These are phyloP conservation scores for Citrus sinensis DNA, from an alignment of 345 rosid genomes.

Conservation along the genomic window DNA sequence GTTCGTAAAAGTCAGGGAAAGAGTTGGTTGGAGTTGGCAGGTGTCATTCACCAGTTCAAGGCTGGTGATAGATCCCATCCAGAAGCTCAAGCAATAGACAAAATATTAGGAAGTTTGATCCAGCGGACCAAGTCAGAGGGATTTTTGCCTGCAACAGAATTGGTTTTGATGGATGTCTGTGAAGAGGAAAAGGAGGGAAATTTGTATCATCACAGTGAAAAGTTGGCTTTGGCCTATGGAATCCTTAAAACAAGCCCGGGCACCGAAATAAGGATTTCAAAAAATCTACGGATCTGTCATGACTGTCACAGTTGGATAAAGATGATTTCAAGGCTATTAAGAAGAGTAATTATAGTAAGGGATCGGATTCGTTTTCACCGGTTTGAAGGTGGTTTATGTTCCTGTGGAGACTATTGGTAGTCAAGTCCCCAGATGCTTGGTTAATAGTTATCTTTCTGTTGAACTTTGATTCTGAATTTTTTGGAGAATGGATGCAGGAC, in stretches of 20 bases:
- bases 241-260: slow-evolving; percentile 72
- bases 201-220: slow-evolving; percentile 70
- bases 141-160: slow-evolving; percentile 52
- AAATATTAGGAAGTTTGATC: slow-evolving; percentile 48
- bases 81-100: slow-evolving; percentile 52
- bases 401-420: slow-evolving; percentile 76
- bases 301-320: slow-evolving; percentile 86
- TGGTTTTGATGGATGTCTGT: slow-evolving; percentile 84
- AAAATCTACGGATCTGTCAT: slow-evolving; percentile 72
- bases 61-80: slow-evolving; percentile 74
- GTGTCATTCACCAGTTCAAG: slow-evolving; percentile 60
- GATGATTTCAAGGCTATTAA: slow-evolving; percentile 51
- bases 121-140: slow-evolving; percentile 50
- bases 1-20: slow-evolving; percentile 61
- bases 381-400: slow-evolving; percentile 75
- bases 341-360: slow-evolving; percentile 62
- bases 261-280: slow-evolving; percentile 57
- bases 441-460: neutral
- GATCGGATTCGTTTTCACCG: slow-evolving; percentile 80
- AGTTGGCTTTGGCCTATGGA: slow-evolving; percentile 76
- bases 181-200: slow-evolving; percentile 86
- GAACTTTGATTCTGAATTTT: neutral
- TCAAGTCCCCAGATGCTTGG: neutral
- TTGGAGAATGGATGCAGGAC: neutral
- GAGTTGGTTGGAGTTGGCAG: slow-evolving; percentile 78